Conservation (phyloP, 108 stramenopile species). For the Aurantiochytrium sp. region DNA sequence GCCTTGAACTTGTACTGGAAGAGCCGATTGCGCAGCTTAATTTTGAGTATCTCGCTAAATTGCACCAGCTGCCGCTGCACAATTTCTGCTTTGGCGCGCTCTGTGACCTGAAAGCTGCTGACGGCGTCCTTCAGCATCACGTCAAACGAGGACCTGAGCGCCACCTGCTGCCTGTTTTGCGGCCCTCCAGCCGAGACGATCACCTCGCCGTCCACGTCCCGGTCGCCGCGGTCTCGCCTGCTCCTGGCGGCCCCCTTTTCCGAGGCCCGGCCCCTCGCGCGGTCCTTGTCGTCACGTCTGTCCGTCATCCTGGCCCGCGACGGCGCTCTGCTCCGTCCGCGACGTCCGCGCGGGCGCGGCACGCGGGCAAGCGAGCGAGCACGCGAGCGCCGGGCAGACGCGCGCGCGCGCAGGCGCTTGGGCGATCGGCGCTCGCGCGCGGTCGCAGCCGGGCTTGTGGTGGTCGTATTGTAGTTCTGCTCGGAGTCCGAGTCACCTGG, state of each 20-base stretch:
- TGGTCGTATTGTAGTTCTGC: too few species aligned
- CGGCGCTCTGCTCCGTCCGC: too few species aligned
- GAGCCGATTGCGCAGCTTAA: background rate
- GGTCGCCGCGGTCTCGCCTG: too few species aligned
- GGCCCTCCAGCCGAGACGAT: background rate
- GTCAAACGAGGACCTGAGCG: background rate
- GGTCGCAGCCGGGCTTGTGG: background rate
- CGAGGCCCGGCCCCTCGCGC: too few species aligned
- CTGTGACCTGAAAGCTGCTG: background rate
- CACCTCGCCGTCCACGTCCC: too few species aligned
- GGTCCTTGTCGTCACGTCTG: too few species aligned
- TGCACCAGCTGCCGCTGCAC: constrained; percentile 13
- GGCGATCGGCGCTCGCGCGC: background rate
- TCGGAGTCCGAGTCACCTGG: too few species aligned
- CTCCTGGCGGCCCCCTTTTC: too few species aligned
- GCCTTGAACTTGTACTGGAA: background rate
- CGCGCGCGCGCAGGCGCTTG: background rate
- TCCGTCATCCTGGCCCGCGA: too few species aligned
- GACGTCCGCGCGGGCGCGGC: too few species aligned
- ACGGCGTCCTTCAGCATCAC: background rate
- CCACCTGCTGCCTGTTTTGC: background rate
- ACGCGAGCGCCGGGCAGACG: background rate
- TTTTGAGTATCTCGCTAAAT: constrained; percentile 2
- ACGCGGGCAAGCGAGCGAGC: too few species aligned
- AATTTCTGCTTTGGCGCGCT: background rate